Evolutionary conservation across 2,329 filamentous ascomycete species (phyloP), one percentile per base, ranked within the genome.

Genomic region (Neurospora crassa): DNA sequence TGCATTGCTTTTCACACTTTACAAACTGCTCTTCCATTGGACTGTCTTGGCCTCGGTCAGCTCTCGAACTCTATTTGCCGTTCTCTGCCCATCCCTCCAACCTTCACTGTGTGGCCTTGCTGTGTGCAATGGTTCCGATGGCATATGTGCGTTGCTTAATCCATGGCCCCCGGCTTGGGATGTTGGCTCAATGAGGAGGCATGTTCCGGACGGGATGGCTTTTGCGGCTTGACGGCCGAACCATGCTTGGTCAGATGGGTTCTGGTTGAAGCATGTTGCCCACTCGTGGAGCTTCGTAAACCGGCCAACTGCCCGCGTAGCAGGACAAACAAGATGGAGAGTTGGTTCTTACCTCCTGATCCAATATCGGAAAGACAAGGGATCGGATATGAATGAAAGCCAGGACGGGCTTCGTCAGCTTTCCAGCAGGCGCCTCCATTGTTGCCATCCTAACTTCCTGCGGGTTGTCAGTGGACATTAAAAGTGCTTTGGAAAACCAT

Each of bases 271-370:
- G 24, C 47, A 29, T 53, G 45, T 24, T 24, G 20, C 47, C 53
- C 24, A 14, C 29, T 24, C 53, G 53, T 37, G 20, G 40, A 45
- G 42, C 24, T 34, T 70, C 71, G 72, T 74, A 74, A 72, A 74
- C 68, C 45, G 70, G 71, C 72, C 72, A 73, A 73, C 72, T 42
- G 63, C 40, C 47, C 69, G 24, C 59, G 45, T 29, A 40, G 18
- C 70, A 69, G 70, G 37, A 69, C 68, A 53, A 42, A 41, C 45
- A 40, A 2, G 34, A 37, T 37, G 34, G 34, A 37, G 34, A 37
- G 34, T 37, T 37, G 34, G 7, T 37, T 7, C 34, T 8, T 37
- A 8, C 34, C 11, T 40, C 14, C 42, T 14, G 40, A 43, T 43
- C 2, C 53, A 63, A 63, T 37, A 63, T 63, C 53, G 18, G 53